Percentiles rank a stretch among this genome's conserved stretches.
Evolutionary conservation across 257 asterid species (phyloP).

Genomic region (Capsicum pubescens): DNA sequence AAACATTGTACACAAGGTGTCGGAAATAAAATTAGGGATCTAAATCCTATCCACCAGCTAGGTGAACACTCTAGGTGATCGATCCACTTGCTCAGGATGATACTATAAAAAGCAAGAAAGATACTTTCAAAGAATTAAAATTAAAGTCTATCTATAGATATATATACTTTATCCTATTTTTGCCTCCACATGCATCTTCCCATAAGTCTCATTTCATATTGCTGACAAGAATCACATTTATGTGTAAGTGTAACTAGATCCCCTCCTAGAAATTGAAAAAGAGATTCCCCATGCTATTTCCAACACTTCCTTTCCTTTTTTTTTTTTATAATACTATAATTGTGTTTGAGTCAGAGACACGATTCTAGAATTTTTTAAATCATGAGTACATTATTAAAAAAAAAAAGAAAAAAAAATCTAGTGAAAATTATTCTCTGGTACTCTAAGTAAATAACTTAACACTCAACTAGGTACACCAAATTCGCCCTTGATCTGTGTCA

Average conservation of each 20-base stretch:
- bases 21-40: conserved; percentile 54
- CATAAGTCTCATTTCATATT: conserved; percentile 27
- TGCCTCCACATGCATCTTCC: conserved; percentile 29
- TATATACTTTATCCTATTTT: conserved; percentile 13
- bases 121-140: conserved; percentile 47
- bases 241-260: conserved; percentile 22
- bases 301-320: conserved; percentile 29
- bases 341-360: background rate
- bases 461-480: too few relatives aligned
- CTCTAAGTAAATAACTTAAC: too few relatives aligned
- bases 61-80: conserved; percentile 44
- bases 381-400: too few relatives aligned
- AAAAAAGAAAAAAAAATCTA: too few relatives aligned
- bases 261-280: background rate
- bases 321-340: background rate
- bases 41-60: conserved; percentile 61
- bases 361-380: too few relatives aligned
- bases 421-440: too few relatives aligned
- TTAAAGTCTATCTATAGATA: conserved; percentile 24
- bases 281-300: conserved; percentile 49
- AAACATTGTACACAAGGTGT: too few relatives aligned
- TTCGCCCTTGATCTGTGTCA: background rate
- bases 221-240: conserved; percentile 44
- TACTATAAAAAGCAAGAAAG: conserved; percentile 49
- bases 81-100: conserved; percentile 55